Evolutionary conservation across 192 early-diverging fungal genomes (phyloP).

Genomic region (Cladochytrium replicatum): DNA sequence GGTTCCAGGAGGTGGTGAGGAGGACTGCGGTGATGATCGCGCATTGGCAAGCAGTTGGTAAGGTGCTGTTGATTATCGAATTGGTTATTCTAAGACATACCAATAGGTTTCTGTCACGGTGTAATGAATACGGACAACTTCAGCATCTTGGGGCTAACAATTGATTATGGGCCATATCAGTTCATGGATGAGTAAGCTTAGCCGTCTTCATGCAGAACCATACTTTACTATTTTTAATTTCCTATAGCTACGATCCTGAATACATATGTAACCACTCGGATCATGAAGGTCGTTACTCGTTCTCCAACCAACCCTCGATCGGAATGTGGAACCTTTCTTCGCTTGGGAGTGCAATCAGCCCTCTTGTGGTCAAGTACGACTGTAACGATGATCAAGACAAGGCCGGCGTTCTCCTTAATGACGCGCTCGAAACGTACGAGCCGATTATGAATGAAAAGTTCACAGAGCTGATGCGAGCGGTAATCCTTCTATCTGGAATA

Average conservation of each 20-base stretch:
- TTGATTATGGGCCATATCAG: conserved; percentile 81
- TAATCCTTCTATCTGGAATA: conserved; percentile 13
- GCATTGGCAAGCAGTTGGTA: conserved; percentile 66
- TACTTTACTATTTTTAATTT: not conserved
- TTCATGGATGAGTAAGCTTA: conserved; percentile 75
- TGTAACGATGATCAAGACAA: conserved; percentile 28
- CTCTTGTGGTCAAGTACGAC: conserved; percentile 51
- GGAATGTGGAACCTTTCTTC: conserved; percentile 71
- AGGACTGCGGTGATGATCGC: conserved; percentile 66
- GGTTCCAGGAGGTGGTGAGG: conserved; percentile 46
- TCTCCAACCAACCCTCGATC: conserved; percentile 66
- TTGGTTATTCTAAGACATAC: not conserved
- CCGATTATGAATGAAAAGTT: conserved; percentile 39
- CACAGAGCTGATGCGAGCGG: conserved; percentile 46
- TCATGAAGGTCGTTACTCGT: conserved; percentile 59
- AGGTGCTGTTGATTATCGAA: not conserved
- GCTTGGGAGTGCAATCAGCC: conserved; percentile 55
- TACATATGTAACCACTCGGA: conserved; percentile 80
- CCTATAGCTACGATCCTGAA: conserved; percentile 51
- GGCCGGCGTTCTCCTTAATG: conserved; percentile 22
- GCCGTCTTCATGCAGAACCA: not conserved
- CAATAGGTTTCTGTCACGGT: conserved; percentile 35
- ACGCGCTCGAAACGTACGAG: conserved; percentile 43
- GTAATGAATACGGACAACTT: conserved; percentile 94
- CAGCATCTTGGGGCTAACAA: conserved; percentile 70